These are phyloP conservation scores for Irpex sp. DNA, from an alignment of 1,284 basidiomycete genomes.

Conservation along the genomic window DNA sequence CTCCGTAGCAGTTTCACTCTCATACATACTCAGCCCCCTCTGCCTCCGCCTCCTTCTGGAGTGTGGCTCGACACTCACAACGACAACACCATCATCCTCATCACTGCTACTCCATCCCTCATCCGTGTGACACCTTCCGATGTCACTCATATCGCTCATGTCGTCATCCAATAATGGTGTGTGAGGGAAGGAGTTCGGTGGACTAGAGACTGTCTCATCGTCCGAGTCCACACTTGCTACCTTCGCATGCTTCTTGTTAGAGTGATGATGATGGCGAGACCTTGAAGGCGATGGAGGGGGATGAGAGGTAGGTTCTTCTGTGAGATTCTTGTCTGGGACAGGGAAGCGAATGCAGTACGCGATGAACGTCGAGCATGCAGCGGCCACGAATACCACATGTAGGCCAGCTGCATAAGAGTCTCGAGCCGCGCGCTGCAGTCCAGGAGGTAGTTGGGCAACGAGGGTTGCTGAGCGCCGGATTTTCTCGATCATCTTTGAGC, in stretches of 20 bases:
- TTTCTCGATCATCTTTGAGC: slow-evolving; percentile 49
- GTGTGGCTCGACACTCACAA: background rate
- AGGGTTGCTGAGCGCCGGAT: slow-evolving; percentile 71
- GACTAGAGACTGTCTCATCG: slow-evolving; percentile 1
- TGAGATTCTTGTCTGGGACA: slow-evolving; percentile 35
- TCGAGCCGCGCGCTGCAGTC: slow-evolving; percentile 57
- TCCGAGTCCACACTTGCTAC: slow-evolving; percentile 4
- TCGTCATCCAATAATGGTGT: background rate
- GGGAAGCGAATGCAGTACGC: slow-evolving; percentile 62
- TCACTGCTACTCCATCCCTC: slow-evolving; percentile 4
- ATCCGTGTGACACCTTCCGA: background rate
- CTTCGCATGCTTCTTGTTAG: slow-evolving; percentile 50
- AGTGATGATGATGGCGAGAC: slow-evolving; percentile 39
- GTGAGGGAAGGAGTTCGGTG: background rate
- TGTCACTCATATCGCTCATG: background rate
- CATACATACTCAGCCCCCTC: background rate
- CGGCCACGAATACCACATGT: slow-evolving; percentile 68
- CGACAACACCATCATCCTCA: background rate
- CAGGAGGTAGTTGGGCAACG: slow-evolving; percentile 51
- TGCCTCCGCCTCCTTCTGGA: background rate
- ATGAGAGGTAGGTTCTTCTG: background rate
- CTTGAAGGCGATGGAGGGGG: slow-evolving; percentile 34
- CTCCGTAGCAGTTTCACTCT: background rate
- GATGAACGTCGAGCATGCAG: slow-evolving; percentile 56
- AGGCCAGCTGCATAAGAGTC: slow-evolving; percentile 68